phyloP scores from a whole-genome alignment of 2,329 filamentous ascomycete genomes.

The Fusarium hostae region DNA sequence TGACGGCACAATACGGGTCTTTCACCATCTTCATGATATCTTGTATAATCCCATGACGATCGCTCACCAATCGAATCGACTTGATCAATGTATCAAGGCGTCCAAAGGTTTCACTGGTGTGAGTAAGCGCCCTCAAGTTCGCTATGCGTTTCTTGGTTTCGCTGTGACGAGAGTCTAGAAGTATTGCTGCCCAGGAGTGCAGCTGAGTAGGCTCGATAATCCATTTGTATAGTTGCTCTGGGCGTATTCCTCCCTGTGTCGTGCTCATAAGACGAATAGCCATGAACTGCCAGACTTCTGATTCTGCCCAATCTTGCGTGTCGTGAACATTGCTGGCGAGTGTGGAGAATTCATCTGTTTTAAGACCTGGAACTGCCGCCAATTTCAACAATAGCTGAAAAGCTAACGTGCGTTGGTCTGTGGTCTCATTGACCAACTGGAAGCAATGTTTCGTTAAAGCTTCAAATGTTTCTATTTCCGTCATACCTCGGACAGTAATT shows the following conservation, averaged over 20 bases:
- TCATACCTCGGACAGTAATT: background rate
- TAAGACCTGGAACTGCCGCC: background rate
- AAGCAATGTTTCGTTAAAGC: constrained; percentile 13
- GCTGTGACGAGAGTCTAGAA: background rate
- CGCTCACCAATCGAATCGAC: constrained; percentile 1
- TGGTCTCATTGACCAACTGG: background rate
- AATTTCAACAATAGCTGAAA: constrained; percentile 27
- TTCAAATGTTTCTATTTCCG: background rate
- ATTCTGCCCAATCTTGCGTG: constrained; percentile 1
- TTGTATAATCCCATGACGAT: background rate
- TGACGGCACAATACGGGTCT: constrained; percentile 6
- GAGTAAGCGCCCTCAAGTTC: constrained; percentile 3
- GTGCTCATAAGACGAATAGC: constrained; percentile 20
- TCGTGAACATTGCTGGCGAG: background rate
- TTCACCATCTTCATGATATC: constrained; percentile 10
- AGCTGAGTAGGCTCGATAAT: background rate
- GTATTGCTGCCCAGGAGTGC: constrained; percentile 14
- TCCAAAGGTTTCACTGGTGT: constrained; percentile 18
- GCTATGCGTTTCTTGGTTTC: constrained; percentile 4
- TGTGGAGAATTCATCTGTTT: background rate
- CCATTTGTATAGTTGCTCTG: constrained; percentile 6
- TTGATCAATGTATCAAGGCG: constrained; percentile 16
- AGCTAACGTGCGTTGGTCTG: constrained; percentile 7
- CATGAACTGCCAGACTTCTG: constrained; percentile 18
- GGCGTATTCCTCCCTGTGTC: constrained; percentile 1